Evolutionary conservation across 768 basidiomycete species (phyloP), one percentile per base, ranked within the genome.

Genomic region (Gelatoporia subvermispora): DNA sequence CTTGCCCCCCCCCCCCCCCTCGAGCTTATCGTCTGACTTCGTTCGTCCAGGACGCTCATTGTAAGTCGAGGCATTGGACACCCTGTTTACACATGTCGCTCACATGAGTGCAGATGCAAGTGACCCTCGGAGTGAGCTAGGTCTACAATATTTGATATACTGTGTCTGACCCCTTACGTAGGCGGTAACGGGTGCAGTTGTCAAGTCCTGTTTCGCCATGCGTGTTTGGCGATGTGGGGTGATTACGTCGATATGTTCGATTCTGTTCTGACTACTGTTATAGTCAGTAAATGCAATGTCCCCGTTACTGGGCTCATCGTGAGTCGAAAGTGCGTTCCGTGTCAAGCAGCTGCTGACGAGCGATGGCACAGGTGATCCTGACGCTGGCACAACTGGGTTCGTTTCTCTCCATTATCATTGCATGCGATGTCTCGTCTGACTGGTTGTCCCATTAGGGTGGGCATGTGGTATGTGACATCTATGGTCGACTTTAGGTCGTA

Each of bases 211-310:
- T 42, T 84, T 81, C 49, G 70, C 77, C 1, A 66, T 82, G 64
- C 76, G 81, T 13, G 81, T 83, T 11, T 84, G 79, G 79, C 65
- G 79, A 62, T 84, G 81, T 82, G 64, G 13, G n/a, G 45, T 55
- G 66, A 22, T 41, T 59, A n/a, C 49, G 8, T 15, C 43, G 4
- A 45, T 36, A 4, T 8, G 3, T 35, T 25, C 22, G 18, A 21
- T 18, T 10, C 46, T 17, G 37, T 43, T 38, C 25, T 53, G 15
- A 55, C 25, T 23, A 46, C 41, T 15, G 16, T 49, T 44, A 18
- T 50, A 83, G 81, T 84, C 57, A 82, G 81, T 65, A 68, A 77
- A 36, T 66, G 70, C 28, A 82, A 82, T 51, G 48, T 73, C 9
- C 62, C 56, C 35, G 60, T 81, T 20, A 78, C 78, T 5, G 67